Percentiles rank a stretch among this genome's conserved stretches.
phyloP scores from a whole-genome alignment of 2,329 filamentous ascomycete species.

The Epichloe sylvatica region DNA sequence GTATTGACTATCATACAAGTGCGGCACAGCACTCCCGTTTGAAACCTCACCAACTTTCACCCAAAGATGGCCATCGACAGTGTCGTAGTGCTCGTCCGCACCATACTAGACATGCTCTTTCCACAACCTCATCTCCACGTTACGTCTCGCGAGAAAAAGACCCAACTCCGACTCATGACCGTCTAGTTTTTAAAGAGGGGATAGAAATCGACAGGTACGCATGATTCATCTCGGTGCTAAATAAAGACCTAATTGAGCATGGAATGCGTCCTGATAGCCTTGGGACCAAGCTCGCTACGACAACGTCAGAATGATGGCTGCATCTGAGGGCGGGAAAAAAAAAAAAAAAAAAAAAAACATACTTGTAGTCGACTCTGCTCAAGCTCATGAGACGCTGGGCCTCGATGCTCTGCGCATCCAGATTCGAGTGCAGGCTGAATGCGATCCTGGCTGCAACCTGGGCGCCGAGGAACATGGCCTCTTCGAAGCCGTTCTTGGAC shows the following conservation, averaged over 20 bases:
- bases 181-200: not conserved
- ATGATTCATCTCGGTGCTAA: no score
- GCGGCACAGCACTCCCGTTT: not conserved
- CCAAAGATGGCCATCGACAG: no score
- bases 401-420: slow-evolving; percentile 38
- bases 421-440: slow-evolving; percentile 42
- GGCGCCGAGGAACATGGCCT: slow-evolving; percentile 73
- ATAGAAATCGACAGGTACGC: no score
- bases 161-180: not conserved
- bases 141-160: not conserved
- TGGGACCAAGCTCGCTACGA: slow-evolving; percentile 37
- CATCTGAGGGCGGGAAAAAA: not conserved
- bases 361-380: slow-evolving; percentile 48
- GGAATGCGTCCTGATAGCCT: slow-evolving; percentile 38
- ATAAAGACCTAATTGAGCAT: slow-evolving; percentile 30
- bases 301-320: no score
- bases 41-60: no score
- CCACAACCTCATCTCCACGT: no score
- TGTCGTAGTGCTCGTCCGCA: no score
- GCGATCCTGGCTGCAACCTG: slow-evolving; percentile 62
- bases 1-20: not conserved
- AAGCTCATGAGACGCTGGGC: slow-evolving; percentile 42
- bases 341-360: slow-evolving; percentile 17
- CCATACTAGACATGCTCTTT: no score
- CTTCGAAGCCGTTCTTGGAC: slow-evolving; percentile 68